Evolutionary conservation across 495 filamentous ascomycete genomes (phyloP).

Genomic region (Penicillium angulare): DNA sequence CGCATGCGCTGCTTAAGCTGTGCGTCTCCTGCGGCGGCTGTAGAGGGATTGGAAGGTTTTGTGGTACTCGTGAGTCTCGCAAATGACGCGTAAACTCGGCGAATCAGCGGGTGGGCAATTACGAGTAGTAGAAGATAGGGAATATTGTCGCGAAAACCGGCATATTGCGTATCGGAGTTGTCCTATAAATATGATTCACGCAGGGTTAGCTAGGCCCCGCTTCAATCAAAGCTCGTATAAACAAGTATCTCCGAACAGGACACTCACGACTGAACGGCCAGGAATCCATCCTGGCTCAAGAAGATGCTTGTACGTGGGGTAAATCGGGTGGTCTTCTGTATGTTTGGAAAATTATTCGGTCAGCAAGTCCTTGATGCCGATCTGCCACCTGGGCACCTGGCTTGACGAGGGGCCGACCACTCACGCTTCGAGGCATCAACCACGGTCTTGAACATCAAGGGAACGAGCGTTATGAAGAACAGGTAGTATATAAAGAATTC

Average conservation of each 20-base stretch:
- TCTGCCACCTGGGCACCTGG: background rate
- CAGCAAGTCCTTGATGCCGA: conserved; percentile 9
- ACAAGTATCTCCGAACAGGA: background rate
- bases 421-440: conserved; percentile 85
- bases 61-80: conserved; percentile 9
- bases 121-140: conserved; percentile 73
- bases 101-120: conserved; percentile 72
- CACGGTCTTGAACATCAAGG: conserved; percentile 87
- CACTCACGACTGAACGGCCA: conserved; percentile 82
- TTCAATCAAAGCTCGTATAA: no score
- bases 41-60: conserved; percentile 20
- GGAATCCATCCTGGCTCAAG: conserved; percentile 88
- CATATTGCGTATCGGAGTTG: conserved; percentile 86
- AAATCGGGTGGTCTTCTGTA: conserved; percentile 85
- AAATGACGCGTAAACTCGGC: conserved; percentile 62
- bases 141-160: conserved; percentile 81
- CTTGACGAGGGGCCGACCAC: conserved; percentile 18
- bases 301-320: conserved; percentile 65
- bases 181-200: conserved; percentile 56
- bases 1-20: conserved; percentile 72
- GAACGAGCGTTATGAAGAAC: conserved; percentile 64
- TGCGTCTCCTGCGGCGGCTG: conserved; percentile 56
- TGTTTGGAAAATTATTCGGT: conserved; percentile 51
- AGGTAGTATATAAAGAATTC: conserved; percentile 86
- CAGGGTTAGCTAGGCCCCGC: conserved; percentile 6